phyloP scores from a whole-genome alignment of 2,329 filamentous ascomycete genomes.

The Arachnopeziza araneosa region DNA sequence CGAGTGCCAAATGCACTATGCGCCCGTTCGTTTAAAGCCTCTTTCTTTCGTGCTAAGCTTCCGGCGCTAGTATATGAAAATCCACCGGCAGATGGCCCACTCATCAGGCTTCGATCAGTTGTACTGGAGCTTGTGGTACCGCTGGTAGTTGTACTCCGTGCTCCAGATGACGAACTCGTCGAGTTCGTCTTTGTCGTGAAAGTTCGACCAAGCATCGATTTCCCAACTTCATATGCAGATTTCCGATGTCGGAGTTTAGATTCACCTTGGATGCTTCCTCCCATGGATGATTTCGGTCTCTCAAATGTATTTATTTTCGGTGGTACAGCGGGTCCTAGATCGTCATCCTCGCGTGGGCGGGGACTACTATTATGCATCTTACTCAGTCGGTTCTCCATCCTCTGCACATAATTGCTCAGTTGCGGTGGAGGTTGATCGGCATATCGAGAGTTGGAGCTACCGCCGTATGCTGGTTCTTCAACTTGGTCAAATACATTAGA shows the following conservation, averaged over 20 bases:
- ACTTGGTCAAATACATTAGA: conserved; percentile 50
- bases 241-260: conserved; percentile 57
- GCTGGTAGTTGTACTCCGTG: conserved; percentile 61
- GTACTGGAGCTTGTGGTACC: conserved; percentile 66
- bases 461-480: conserved; percentile 32
- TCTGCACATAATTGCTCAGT: conserved; percentile 79
- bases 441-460: conserved; percentile 25
- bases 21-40: conserved; percentile 42
- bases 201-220: conserved; percentile 65
- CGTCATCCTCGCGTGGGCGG: conserved; percentile 13
- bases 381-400: conserved; percentile 77
- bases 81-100: conserved; percentile 80
- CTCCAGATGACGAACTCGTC: conserved; percentile 70
- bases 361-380: conserved; percentile 27
- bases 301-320: conserved; percentile 47
- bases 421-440: conserved; percentile 59
- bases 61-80: conserved; percentile 95
- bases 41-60: conserved; percentile 75
- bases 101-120: conserved; percentile 87
- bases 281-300: conserved; percentile 55
- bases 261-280: conserved; percentile 35
- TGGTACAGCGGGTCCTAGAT: conserved; percentile 23
- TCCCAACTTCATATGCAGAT: conserved; percentile 73
- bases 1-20: conserved; percentile 61
- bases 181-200: conserved; percentile 84